Conservation (phyloP, 768 basidiomycete genomes). For the Leccinum incarnatum region DNA sequence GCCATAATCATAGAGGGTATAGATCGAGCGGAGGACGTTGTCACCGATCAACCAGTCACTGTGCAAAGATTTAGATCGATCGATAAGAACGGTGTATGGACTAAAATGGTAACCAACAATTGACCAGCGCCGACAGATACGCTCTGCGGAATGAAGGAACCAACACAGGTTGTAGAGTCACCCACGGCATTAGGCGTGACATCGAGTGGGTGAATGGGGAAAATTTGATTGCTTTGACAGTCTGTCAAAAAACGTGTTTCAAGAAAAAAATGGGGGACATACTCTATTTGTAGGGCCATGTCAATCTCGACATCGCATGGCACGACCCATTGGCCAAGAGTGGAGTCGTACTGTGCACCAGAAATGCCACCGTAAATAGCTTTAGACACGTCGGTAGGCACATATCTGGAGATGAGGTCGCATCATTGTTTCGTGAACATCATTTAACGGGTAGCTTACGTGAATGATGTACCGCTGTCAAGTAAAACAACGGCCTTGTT, state of each 20-base stretch:
- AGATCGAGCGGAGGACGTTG: conserved; percentile 79
- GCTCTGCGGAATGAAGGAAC: conserved; percentile 69
- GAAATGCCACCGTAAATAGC: conserved; percentile 65
- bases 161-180: conserved; percentile 56
- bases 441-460: conserved; percentile 42
- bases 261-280: conserved; percentile 23
- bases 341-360: conserved; percentile 58
- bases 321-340: conserved; percentile 61
- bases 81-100: neutral
- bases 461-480: conserved; percentile 81
- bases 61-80: conserved; percentile 8
- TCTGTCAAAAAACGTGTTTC: conserved; percentile 12
- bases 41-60: conserved; percentile 86
- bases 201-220: conserved; percentile 79
- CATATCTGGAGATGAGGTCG: conserved; percentile 51
- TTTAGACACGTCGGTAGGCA: conserved; percentile 57
- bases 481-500: conserved; percentile 74
- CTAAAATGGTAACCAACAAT: conserved; percentile 49
- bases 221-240: conserved; percentile 60
- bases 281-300: conserved; percentile 79
- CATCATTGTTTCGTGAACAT: conserved; percentile 2
- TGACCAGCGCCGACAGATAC: conserved; percentile 58
- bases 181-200: conserved; percentile 48
- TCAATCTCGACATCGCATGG: conserved; percentile 76
- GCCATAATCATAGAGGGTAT: conserved; percentile 82